Percentiles rank a stretch among this genome's conserved stretches.
These are phyloP conservation scores for Croton laevigatus DNA, from an alignment of 441 rosid species.

Conservation along the genomic window DNA sequence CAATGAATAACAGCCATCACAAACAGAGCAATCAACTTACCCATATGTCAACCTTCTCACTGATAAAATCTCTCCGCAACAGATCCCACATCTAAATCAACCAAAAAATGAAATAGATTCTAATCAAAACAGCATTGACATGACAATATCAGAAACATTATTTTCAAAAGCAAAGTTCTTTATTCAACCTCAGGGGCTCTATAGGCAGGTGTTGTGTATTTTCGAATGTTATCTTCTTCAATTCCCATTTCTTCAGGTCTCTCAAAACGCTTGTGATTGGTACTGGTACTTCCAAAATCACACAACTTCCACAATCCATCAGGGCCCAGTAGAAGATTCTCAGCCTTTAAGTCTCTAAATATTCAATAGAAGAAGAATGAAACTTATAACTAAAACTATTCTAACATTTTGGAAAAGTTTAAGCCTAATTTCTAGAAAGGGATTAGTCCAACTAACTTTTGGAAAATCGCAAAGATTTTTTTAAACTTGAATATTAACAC, in stretches of 20 bases:
- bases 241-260: constrained; percentile 96
- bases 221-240: constrained; percentile 96
- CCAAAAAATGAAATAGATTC: constrained; percentile 21
- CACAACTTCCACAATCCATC: constrained; percentile 89
- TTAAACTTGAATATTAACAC: neutral
- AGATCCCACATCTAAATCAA: constrained; percentile 94
- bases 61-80: constrained; percentile 76
- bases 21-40: constrained; percentile 44
- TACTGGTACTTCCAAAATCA: constrained; percentile 90
- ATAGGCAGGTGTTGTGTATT: constrained; percentile 90
- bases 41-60: constrained; percentile 96
- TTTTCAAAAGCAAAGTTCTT: constrained; percentile 24
- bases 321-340: constrained; percentile 75
- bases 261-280: constrained; percentile 89
- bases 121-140: constrained; percentile 32
- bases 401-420: neutral
- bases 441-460: neutral
- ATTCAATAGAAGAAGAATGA: constrained; percentile 17
- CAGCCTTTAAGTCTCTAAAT: constrained; percentile 88
- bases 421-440: neutral
- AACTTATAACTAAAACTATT: neutral
- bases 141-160: constrained; percentile 25
- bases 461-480: too few relatives aligned
- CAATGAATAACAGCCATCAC: constrained; percentile 3
- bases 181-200: constrained; percentile 92